A percentile compares a stretch with the other conserved stretches of the same genome.
These are phyloP conservation scores for Microascus cirrosus DNA, from an alignment of 2,329 filamentous ascomycete genomes.

Conservation along the genomic window DNA sequence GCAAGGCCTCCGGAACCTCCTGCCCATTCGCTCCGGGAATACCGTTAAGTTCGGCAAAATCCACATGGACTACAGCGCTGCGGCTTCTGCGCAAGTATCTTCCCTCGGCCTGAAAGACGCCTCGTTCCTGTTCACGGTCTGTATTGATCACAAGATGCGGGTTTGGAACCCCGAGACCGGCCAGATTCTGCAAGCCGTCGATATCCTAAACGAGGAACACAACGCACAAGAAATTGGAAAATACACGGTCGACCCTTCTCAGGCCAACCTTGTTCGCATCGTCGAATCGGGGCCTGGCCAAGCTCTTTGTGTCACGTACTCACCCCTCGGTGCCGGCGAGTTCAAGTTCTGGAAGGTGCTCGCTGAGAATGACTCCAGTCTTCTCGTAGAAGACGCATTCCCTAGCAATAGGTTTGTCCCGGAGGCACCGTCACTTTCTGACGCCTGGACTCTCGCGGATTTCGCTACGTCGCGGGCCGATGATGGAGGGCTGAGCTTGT, in stretches of 20 bases:
- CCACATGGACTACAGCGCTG: conserved; percentile 56
- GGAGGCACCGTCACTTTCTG: conserved; percentile 57
- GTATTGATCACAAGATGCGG: conserved; percentile 77
- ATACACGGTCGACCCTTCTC: conserved; percentile 68
- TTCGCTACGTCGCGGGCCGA: conserved; percentile 51
- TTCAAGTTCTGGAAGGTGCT: conserved; percentile 89
- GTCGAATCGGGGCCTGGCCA: conserved; percentile 45
- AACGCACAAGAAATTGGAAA: conserved; percentile 59
- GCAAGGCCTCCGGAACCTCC: conserved; percentile 52
- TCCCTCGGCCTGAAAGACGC: conserved; percentile 36
- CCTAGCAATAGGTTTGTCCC: conserved; percentile 43
- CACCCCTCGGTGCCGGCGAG: conserved; percentile 73
- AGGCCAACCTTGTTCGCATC: conserved; percentile 65
- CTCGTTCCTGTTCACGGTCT: conserved; percentile 63
- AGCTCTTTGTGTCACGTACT: conserved; percentile 65
- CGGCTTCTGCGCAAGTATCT: conserved; percentile 49
- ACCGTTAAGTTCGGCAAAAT: conserved; percentile 52
- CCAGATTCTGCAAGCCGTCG: conserved; percentile 62
- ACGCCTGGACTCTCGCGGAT: conserved; percentile 71
- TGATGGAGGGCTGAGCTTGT: conserved; percentile 49
- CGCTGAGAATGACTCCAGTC: conserved; percentile 49
- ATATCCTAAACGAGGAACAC: conserved; percentile 60
- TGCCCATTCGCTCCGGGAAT: conserved; percentile 55
- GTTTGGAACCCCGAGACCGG: conserved; percentile 84
- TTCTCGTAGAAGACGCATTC: conserved; percentile 63